Base-by-base conservation (phyloP, 1,284 basidiomycete species). In the Sporisorium graminicola region DNA sequence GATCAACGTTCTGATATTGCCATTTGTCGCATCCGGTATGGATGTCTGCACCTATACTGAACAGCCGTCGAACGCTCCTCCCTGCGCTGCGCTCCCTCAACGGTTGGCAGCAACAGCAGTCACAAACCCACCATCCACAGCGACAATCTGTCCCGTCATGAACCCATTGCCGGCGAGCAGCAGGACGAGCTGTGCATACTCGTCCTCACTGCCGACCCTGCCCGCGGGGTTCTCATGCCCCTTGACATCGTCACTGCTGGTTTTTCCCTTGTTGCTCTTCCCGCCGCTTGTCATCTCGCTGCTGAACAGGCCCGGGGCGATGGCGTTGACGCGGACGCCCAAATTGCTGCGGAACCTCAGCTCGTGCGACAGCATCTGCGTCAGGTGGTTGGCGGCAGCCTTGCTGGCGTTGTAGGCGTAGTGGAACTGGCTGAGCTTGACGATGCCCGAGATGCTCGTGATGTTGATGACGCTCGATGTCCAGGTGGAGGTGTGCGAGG, bases 321-420 rank as follows among this genome's bases (percentile, higher is more conserved):
- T 73, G 14, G 80, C 77, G 58, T 82, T 82, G 26, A 82, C 76
- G 14, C 80, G 35, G 0, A 83, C 40, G 3, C 44, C 54, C 0
- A 67, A 20, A 20, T 71, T 63, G 50, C 60, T n/a, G 18, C 58
- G 27, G 54, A 80, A 83, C 9, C 61, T 26, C 5, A 83, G 55
- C 50, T 82, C 81, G 64, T 83, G 73, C 0, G 75, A 24, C 0
- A 83, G 58, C 79, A 82, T 82, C 22, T 58, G 54, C 2, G 80
- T 81, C 3, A 83, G 54, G 40, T 78, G 74, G 62, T 82, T 77
- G 4, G 82, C 80, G 1, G 82, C 82, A 0, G 79, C 80, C 50
- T 83, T 83, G 49, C 56, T 63, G 1, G 79, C 62, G 29, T 83
- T 83, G 69, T 83, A 83, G 16, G 80, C 79, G 42, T 78, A 81